These are phyloP conservation scores for Candida sonorensis DNA, from an alignment of 805 yeast species.

Conservation along the genomic window DNA sequence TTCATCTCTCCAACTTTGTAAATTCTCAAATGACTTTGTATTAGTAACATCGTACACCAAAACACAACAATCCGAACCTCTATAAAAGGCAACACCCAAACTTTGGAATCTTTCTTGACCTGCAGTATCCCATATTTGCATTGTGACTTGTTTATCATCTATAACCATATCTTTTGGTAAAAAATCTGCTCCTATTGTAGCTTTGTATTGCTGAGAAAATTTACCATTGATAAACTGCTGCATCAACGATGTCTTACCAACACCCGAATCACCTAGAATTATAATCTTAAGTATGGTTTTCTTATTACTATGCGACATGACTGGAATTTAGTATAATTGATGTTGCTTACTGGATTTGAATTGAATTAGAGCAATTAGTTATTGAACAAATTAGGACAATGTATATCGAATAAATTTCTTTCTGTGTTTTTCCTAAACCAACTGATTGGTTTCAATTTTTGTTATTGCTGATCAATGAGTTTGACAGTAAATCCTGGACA, in stretches of 20 bases:
- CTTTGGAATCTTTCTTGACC: slow-evolving; percentile 98
- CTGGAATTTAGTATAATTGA: too few species aligned
- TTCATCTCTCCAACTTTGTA: slow-evolving; percentile 92
- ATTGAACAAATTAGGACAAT: too few species aligned
- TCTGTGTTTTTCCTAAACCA: too few species aligned
- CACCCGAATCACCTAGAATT: slow-evolving; percentile 94
- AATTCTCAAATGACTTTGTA: slow-evolving; percentile 83
- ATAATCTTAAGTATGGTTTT: slow-evolving; percentile 79
- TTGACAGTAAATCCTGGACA: too few species aligned
- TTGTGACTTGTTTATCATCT: slow-evolving; percentile 74
- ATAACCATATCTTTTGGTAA: slow-evolving; percentile 82
- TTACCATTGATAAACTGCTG: slow-evolving; percentile 95
- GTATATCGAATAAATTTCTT: too few species aligned
- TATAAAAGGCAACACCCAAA: slow-evolving; percentile 91
- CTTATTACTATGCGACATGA: slow-evolving; percentile 56
- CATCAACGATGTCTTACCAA: slow-evolving; percentile 95
- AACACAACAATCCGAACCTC: slow-evolving; percentile 98
- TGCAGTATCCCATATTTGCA: slow-evolving; percentile 97
- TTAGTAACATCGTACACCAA: slow-evolving; percentile 94
- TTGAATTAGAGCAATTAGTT: too few species aligned
- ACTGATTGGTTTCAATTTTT: too few species aligned
- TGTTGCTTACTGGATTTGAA: too few species aligned
- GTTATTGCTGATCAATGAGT: too few species aligned
- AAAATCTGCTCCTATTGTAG: slow-evolving; percentile 97
- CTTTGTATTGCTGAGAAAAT: slow-evolving; percentile 92